Percentiles rank a stretch among this genome's conserved stretches.
phyloP scores from a whole-genome alignment of 768 basidiomycete genomes.

The Lyophyllum atratum region DNA sequence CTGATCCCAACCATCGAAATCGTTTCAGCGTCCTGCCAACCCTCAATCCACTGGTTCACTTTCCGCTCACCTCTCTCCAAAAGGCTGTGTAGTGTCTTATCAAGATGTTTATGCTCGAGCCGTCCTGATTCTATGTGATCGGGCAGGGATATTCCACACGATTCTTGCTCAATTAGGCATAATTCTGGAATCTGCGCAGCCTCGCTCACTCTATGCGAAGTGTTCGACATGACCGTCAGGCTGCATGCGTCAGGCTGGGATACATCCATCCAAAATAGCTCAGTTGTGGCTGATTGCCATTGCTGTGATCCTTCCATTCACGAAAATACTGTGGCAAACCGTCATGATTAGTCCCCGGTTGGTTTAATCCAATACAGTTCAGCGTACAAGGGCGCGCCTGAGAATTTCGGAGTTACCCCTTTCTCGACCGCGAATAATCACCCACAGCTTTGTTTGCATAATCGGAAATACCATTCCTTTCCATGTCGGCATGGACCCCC shows the following conservation, averaged over 20 bases:
- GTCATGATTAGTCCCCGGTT: conserved; percentile 1
- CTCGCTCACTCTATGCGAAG: background rate
- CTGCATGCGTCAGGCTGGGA: conserved; percentile 9
- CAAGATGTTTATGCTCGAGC: conserved; percentile 5
- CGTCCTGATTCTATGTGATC: conserved; percentile 7
- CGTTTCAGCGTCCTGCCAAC: conserved; percentile 23
- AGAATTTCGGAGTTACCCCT: conserved; percentile 10
- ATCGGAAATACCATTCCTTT: conserved; percentile 9
- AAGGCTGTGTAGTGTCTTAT: conserved; percentile 18
- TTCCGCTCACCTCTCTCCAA: conserved; percentile 1
- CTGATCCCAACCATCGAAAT: conserved; percentile 16
- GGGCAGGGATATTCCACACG: conserved; percentile 8
- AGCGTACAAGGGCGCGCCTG: conserved; percentile 4
- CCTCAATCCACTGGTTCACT: background rate
- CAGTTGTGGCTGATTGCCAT: conserved; percentile 11
- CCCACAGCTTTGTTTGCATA: conserved; percentile 18
- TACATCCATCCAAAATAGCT: background rate
- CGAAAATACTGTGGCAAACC: conserved; percentile 1
- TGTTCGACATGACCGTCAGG: background rate
- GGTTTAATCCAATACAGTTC: conserved; percentile 13
- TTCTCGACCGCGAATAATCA: conserved; percentile 8
- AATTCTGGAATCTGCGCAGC: conserved; percentile 14
- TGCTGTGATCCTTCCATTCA: conserved; percentile 14
- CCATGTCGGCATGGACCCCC: conserved; percentile 13
- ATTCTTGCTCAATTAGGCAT: conserved; percentile 16